These are phyloP conservation scores for Rhododendron mucronatum DNA, from an alignment of 148 eudicot species.

Conservation along the genomic window DNA sequence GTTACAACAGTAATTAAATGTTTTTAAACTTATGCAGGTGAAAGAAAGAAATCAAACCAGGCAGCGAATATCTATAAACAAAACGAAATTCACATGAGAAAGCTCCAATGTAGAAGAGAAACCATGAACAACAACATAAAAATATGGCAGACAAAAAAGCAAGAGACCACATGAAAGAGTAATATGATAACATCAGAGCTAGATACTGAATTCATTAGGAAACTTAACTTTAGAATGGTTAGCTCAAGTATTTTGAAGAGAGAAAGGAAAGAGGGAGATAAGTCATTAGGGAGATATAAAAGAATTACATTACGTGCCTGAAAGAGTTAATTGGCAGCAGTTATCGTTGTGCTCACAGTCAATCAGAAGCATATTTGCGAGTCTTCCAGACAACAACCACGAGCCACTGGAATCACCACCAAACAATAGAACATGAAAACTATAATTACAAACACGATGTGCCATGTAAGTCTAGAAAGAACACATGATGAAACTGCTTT, in stretches of 20 bases:
- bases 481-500: neutral
- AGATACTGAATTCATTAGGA: neutral
- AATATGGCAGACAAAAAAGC: neutral
- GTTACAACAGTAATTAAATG: neutral
- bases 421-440: neutral
- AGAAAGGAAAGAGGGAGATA: neutral
- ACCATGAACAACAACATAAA: neutral
- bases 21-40: neutral
- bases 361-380: conserved; percentile 78
- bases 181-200: neutral
- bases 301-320: conserved; percentile 45
- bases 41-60: neutral
- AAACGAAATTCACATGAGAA: neutral
- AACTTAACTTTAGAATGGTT: neutral
- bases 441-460: neutral
- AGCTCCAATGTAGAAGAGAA: neutral
- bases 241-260: neutral
- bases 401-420: conserved; percentile 48
- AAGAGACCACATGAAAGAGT: neutral
- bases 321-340: conserved; percentile 67
- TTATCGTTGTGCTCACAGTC: conserved; percentile 74
- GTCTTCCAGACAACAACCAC: conserved; percentile 87
- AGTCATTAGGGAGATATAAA: neutral
- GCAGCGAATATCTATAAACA: conserved; percentile 2
- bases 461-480: neutral